Percentiles rank a stretch among this genome's conserved stretches.
These are phyloP conservation scores for Backusella tarrabulga DNA, from an alignment of 192 early-diverging fungal genomes.

Conservation along the genomic window DNA sequence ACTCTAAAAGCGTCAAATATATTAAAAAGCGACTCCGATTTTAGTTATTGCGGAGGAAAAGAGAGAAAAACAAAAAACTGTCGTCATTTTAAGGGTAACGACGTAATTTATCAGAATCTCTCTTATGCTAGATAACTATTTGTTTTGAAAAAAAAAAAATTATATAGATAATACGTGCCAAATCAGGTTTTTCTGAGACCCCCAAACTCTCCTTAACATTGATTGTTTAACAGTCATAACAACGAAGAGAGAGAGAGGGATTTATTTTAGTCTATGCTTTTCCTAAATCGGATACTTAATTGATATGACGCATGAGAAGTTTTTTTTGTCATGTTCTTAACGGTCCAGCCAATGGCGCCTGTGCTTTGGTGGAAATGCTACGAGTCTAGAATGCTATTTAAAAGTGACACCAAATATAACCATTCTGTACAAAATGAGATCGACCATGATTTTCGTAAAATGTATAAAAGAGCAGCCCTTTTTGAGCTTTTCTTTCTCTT, in stretches of 20 bases:
- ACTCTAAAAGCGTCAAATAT: too few species aligned
- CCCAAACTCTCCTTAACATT: neutral
- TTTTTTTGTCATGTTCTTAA: neutral
- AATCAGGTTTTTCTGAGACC: neutral
- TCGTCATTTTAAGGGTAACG: neutral
- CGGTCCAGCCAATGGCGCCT: neutral
- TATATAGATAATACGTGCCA: neutral
- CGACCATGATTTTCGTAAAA: neutral
- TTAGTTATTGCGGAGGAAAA: neutral
- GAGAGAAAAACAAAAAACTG: neutral
- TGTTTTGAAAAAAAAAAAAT: neutral
- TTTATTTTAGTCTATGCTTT: neutral
- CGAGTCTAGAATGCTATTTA: conserved; percentile 9
- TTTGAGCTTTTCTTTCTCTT: neutral
- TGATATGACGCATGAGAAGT: neutral
- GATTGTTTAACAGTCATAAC: neutral
- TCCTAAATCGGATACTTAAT: conserved; percentile 10
- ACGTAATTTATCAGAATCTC: neutral
- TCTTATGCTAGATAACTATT: neutral
- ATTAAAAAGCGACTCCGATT: neutral
- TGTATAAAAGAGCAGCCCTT: conserved; percentile 4
- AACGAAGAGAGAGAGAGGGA: too few species aligned
- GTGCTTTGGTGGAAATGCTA: conserved; percentile 3
- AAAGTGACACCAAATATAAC: conserved; percentile 11
- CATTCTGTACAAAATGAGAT: conserved; percentile 7